A percentile compares a stretch with the other conserved stretches of the same genome.
Conservation (phyloP, 2,329 filamentous ascomycete species). For the Aspergillus neotritici region DNA sequence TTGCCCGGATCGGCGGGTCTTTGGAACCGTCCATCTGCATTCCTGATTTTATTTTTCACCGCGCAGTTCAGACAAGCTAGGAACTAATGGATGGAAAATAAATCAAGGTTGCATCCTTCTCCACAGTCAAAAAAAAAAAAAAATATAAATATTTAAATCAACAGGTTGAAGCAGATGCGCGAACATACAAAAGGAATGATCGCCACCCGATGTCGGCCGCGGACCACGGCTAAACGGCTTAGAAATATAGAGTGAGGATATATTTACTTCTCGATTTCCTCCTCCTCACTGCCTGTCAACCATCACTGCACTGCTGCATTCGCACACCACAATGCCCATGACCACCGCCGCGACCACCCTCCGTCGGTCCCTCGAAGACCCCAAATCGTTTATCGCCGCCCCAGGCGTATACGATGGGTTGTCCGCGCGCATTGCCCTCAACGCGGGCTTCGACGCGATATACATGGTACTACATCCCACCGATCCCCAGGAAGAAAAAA, state of each 20-base stretch:
- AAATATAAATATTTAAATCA: no score
- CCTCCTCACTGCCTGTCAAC: not conserved
- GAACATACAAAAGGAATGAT: no score
- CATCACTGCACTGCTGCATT: not conserved
- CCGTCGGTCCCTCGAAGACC: conserved; percentile 29
- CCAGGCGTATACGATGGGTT: conserved; percentile 51
- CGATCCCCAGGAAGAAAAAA: not conserved
- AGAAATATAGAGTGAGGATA: no score
- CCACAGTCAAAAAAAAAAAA: no score
- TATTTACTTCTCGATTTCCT: no score
- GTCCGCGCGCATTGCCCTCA: conserved; percentile 45
- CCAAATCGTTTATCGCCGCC: conserved; percentile 37
- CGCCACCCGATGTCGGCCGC: no score
- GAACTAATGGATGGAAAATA: no score
- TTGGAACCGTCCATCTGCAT: conserved; percentile 1
- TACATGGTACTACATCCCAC: conserved; percentile 43
- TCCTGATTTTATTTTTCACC: not conserved
- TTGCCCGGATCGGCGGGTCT: conserved; percentile 1
- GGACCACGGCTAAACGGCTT: no score
- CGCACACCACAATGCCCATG: conserved; percentile 17
- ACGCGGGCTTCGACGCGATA: conserved; percentile 45
- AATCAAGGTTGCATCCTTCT: no score
- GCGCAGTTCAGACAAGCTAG: not conserved
- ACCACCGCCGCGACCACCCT: conserved; percentile 27
- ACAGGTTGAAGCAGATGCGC: no score